Percentiles rank a stretch among this genome's conserved stretches.
Evolutionary conservation across 164 flowering plant species (phyloP).

Genomic region (Annona cherimola): DNA sequence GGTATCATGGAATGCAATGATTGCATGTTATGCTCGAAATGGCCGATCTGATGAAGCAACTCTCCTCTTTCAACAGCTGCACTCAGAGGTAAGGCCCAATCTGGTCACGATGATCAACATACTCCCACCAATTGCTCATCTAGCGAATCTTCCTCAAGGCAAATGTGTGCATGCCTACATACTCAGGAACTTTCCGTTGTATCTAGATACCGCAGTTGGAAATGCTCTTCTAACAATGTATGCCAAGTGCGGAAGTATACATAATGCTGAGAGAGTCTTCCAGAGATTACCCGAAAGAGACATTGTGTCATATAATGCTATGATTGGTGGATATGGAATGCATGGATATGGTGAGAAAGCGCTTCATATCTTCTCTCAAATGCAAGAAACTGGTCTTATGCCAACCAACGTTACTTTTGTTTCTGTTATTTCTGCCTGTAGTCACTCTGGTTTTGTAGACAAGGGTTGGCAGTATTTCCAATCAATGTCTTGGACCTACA

Average conservation of each 20-base stretch:
- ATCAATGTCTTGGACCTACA: constrained; percentile 38
- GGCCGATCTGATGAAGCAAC: constrained; percentile 31
- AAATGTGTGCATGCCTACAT: constrained; percentile 44
- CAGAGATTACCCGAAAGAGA: constrained; percentile 22
- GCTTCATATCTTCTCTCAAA: constrained; percentile 31
- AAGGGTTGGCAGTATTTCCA: constrained; percentile 37
- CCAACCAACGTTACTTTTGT: constrained; percentile 48
- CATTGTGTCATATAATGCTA: constrained; percentile 51
- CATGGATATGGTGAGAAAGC: constrained; percentile 49
- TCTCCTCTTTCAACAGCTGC: constrained; percentile 39
- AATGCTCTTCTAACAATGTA: constrained; percentile 55
- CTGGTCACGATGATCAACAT: constrained; percentile 34
- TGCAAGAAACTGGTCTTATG: constrained; percentile 40
- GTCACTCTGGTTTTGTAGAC: constrained; percentile 52
- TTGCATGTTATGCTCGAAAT: constrained; percentile 35
- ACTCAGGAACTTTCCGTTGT: constrained; percentile 15
- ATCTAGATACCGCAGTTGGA: constrained; percentile 22
- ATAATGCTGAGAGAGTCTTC: constrained; percentile 36
- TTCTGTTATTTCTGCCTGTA: constrained; percentile 55
- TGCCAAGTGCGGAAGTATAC: constrained; percentile 53
- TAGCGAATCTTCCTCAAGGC: constrained; percentile 42
- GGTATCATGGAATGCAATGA: constrained; percentile 62
- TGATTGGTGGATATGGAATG: constrained; percentile 51
- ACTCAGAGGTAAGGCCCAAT: constrained; percentile 36
- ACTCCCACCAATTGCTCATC: constrained; percentile 36